Percentiles rank a stretch among this genome's conserved stretches.
Conservation (phyloP, 148 eudicot species). For the Arbutus unedo region DNA sequence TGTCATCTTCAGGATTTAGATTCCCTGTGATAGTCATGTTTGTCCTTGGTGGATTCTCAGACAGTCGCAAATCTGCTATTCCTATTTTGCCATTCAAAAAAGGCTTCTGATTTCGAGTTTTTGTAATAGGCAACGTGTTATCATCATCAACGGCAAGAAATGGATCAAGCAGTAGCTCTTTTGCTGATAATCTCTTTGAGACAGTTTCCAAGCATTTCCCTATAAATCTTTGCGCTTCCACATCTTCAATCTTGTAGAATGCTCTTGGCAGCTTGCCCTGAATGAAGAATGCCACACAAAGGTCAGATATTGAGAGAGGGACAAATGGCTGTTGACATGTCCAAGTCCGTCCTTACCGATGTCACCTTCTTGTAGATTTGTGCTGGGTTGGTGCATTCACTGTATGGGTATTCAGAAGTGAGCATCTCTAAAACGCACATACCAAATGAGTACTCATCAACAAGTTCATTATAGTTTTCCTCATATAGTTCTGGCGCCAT, state of each 20-base stretch:
- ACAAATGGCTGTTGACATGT: not conserved
- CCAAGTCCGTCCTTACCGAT: constrained; percentile 33
- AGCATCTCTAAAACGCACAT: constrained; percentile 55
- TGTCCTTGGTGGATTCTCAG: constrained; percentile 32
- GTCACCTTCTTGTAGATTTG: constrained; percentile 60
- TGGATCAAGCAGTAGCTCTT: constrained; percentile 44
- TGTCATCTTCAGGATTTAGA: constrained; percentile 44
- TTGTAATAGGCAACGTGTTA: constrained; percentile 13
- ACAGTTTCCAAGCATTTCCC: constrained; percentile 45
- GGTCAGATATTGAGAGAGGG: not conserved
- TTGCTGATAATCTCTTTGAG: constrained; percentile 43
- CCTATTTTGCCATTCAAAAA: constrained; percentile 33
- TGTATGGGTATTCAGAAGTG: constrained; percentile 52
- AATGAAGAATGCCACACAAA: constrained; percentile 16
- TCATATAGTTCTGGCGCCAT: constrained; percentile 80
- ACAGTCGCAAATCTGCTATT: constrained; percentile 29
- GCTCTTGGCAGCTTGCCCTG: constrained; percentile 50
- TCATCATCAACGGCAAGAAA: constrained; percentile 27
- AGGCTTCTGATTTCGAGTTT: constrained; percentile 29
- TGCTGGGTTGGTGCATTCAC: constrained; percentile 53
- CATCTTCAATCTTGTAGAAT: constrained; percentile 36
- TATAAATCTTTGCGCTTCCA: constrained; percentile 45
- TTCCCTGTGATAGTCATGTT: constrained; percentile 55
- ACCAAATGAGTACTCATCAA: constrained; percentile 64
- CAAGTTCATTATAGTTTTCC: constrained; percentile 61